Evolutionary conservation across 2,329 filamentous ascomycete species (phyloP).

Genomic region (Cercospora janseana): DNA sequence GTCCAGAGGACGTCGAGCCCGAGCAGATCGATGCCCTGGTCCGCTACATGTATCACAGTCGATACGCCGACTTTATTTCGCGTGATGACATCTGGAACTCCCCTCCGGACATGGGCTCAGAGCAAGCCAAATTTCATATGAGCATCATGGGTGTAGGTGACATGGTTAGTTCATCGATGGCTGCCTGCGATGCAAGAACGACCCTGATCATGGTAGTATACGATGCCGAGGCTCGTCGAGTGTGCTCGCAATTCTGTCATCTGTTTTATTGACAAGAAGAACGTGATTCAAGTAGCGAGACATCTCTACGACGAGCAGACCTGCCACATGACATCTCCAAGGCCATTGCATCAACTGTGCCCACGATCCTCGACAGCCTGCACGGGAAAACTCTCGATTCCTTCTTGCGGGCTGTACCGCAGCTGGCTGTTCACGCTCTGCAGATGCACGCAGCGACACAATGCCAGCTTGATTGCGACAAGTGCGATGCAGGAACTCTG

Average conservation of each 20-base stretch:
- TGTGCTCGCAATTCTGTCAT: neutral
- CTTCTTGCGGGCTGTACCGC: neutral
- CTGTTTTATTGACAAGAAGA: neutral
- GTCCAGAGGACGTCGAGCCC: neutral
- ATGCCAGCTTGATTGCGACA: neutral
- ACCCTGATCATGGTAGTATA: neutral
- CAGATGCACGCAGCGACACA: neutral
- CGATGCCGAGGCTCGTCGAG: neutral
- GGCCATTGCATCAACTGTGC: neutral
- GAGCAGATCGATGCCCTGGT: neutral
- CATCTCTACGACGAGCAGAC: neutral
- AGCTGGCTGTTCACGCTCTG: neutral
- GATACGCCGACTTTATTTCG: neutral
- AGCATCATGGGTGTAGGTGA: neutral
- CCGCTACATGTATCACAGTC: neutral
- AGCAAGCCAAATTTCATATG: neutral
- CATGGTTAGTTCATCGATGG: neutral
- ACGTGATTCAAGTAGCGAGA: neutral
- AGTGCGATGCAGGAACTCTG: no score
- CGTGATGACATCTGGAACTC: neutral
- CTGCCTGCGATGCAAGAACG: neutral
- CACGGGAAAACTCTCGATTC: neutral
- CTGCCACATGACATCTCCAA: neutral
- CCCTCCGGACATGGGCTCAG: neutral
- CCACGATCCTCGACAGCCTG: neutral